Evolutionary conservation across 2,329 filamentous ascomycete species (phyloP), one percentile per base, ranked within the genome.

Genomic region (Leptographium lundbergii): DNA sequence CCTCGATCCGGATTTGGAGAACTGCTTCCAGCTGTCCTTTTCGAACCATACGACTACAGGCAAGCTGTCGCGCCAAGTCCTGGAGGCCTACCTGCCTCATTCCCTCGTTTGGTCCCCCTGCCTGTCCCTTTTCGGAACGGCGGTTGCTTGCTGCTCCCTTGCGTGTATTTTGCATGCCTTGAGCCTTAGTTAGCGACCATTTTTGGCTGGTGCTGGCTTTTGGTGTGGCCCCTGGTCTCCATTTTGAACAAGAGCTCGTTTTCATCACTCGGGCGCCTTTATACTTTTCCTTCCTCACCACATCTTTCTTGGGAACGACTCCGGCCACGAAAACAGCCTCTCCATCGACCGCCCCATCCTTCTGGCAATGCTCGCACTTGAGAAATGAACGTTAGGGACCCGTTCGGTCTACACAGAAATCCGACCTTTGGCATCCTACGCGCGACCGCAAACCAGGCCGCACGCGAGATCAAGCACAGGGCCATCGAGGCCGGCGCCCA

Each of bases 401-500:
- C 73, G 50, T 75, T 76, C 67, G 70, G 72, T 63, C 64, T 72
- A 61, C 69, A 69, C 61, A 70, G 69, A 61, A 66, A 64, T 61
- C 61, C 69, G 32, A 66, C 70, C 50, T 65, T 74, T 65, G 75
- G 74, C 65, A 74, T 78, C 64, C 74, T 82, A 62, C 75, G 74
- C 69, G 70, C 71, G 29, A 75, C 77, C 57, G 76, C 77, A 60
- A 73, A 74, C 55, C 74, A 72, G 62, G 72, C 74, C 47, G 73
- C 74, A 53, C 65, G 70, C 61, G 70, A 77, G 57, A 70, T 78
- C 62, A 73, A 71, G 62, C 74, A 76, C 61, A 73, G 74, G 65
- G 77, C 78, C 63, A 73, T 76, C 63, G 77, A 78, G 70, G 77
- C 73, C 62, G 72, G 76, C 66, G 69, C 73, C 57, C 71, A 77